Evolutionary conservation across 1,139 yeast genomes (phyloP).

Genomic region (Lodderomyces metapsilosis): DNA sequence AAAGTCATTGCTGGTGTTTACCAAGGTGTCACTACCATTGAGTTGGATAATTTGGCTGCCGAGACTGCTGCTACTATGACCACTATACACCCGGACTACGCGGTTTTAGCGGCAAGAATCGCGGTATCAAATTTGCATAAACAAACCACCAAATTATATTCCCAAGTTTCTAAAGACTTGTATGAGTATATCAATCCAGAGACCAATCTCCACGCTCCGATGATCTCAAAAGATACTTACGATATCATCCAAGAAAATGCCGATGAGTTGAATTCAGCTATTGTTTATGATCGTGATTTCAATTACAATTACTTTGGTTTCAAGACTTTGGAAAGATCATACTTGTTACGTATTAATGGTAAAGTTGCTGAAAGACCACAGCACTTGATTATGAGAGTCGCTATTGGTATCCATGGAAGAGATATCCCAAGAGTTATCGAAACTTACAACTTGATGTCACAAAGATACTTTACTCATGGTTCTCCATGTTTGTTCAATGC

Average conservation of each 20-base stretch:
- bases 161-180: slow-evolving; percentile 69
- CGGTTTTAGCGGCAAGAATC: slow-evolving; percentile 90
- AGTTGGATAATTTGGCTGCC: slow-evolving; percentile 88
- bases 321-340: slow-evolving; percentile 84
- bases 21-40: slow-evolving; percentile 95
- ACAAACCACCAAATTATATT: slow-evolving; percentile 87
- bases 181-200: slow-evolving; percentile 74
- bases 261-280: slow-evolving; percentile 76
- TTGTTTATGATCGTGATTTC: slow-evolving; percentile 81
- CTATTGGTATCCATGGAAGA: slow-evolving; percentile 81
- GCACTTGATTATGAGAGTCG: slow-evolving; percentile 85
- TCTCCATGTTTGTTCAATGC: slow-evolving; percentile 90
- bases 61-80: slow-evolving; percentile 98
- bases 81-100: slow-evolving; percentile 94
- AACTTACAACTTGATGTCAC: slow-evolving; percentile 82
- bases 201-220: slow-evolving; percentile 68
- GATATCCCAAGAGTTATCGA: slow-evolving; percentile 71
- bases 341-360: slow-evolving; percentile 67
- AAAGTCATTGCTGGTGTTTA: slow-evolving; percentile 87
- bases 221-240: slow-evolving; percentile 73
- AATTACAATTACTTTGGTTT: slow-evolving; percentile 82
- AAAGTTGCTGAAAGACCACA: slow-evolving; percentile 88
- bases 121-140: slow-evolving; percentile 91
- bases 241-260: slow-evolving; percentile 61
- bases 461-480: slow-evolving; percentile 82